Percentiles rank a stretch among this genome's conserved stretches.
Evolutionary conservation across 176 grass and related monocot genomes (phyloP).

Genomic region (Carex myosuroides): DNA sequence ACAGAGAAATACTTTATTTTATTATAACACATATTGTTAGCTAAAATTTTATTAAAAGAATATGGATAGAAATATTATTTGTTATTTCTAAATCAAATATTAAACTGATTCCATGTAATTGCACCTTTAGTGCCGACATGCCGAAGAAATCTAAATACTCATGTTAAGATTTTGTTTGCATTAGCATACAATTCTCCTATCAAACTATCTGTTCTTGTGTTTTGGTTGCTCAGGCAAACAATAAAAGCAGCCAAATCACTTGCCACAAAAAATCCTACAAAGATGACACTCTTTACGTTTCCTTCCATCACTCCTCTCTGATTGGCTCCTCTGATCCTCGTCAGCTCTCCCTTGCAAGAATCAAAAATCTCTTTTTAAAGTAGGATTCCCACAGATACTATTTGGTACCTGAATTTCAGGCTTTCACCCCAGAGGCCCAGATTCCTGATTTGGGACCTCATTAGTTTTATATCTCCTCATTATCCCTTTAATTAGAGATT

Average conservation of each 20-base stretch:
- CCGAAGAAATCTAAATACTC: background rate
- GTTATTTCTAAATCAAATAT: too few relatives aligned
- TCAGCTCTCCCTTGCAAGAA: constrained; percentile 20
- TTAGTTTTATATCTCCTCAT: background rate
- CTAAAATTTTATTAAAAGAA: background rate
- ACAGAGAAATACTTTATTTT: background rate
- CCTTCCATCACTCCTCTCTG: constrained; percentile 17
- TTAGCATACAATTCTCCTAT: background rate
- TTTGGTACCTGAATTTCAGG: background rate
- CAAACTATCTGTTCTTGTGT: background rate
- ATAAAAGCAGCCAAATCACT: background rate
- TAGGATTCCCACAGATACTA: constrained; percentile 34
- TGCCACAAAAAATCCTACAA: background rate
- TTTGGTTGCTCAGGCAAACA: background rate
- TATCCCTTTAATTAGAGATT: background rate
- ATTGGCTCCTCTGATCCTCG: constrained; percentile 13
- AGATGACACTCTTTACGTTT: constrained; percentile 20
- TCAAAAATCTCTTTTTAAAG: constrained; percentile 12
- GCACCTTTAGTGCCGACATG: background rate
- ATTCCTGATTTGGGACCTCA: constrained; percentile 5
- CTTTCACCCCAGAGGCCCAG: too few relatives aligned
- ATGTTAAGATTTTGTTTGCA: background rate
- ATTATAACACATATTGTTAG: background rate
- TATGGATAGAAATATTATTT: background rate
- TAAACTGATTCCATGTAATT: too few relatives aligned